These are phyloP conservation scores for Candida palmyrensis DNA, from an alignment of 805 yeast genomes.

Conservation along the genomic window DNA sequence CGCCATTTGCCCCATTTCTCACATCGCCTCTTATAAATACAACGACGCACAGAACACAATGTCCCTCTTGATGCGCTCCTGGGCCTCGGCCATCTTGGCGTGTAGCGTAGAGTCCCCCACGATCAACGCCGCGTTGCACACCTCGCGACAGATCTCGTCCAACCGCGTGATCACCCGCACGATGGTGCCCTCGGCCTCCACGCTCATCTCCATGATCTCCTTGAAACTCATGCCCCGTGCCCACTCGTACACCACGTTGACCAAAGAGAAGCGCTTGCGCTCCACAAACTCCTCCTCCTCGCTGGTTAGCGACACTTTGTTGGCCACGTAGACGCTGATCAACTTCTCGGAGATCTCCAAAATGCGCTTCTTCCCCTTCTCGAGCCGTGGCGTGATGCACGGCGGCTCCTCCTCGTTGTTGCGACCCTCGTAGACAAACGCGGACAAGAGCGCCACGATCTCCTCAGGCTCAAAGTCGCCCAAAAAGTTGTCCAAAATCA, in stretches of 20 bases:
- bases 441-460: slow-evolving; percentile 89
- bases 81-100: slow-evolving; percentile 85
- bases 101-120: slow-evolving; percentile 92
- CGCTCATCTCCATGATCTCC: slow-evolving; percentile 83
- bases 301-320: slow-evolving; percentile 69
- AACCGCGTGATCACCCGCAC: slow-evolving; percentile 91
- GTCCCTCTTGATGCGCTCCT: slow-evolving; percentile 92
- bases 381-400: slow-evolving; percentile 72
- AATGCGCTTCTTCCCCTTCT: slow-evolving; percentile 61
- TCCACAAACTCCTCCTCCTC: slow-evolving; percentile 86
- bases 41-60: slow-evolving; percentile 96
- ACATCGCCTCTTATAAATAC: slow-evolving; percentile 56
- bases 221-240: slow-evolving; percentile 89
- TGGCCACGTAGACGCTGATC: slow-evolving; percentile 54
- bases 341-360: slow-evolving; percentile 63
- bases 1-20: too few species aligned
- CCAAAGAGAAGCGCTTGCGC: slow-evolving; percentile 79
- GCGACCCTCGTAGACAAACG: slow-evolving; percentile 88
- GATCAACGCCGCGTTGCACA: slow-evolving; percentile 86
- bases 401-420: slow-evolving; percentile 60
- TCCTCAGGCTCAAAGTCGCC: slow-evolving; percentile 95
- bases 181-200: slow-evolving; percentile 93
- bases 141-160: slow-evolving; percentile 94
- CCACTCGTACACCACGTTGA: slow-evolving; percentile 97
- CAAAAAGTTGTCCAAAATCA: slow-evolving; percentile 83